phyloP scores from a whole-genome alignment of 495 filamentous ascomycete genomes.

The Lasiosphaeria ovina region DNA sequence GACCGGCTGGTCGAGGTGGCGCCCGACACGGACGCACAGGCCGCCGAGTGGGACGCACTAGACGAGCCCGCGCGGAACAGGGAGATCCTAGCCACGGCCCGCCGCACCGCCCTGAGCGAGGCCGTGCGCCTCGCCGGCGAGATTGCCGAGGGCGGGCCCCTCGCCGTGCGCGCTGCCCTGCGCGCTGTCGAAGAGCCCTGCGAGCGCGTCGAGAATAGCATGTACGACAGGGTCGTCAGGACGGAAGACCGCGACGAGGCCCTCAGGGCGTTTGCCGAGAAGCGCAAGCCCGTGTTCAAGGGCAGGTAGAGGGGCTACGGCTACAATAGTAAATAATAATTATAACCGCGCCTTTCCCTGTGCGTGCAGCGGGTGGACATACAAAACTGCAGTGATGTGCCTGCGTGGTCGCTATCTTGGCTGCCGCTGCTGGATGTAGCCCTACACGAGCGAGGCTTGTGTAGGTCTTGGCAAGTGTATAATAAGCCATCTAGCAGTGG shows the following conservation, averaged over 20 bases:
- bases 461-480: background rate
- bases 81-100: slow-evolving; percentile 43
- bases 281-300: slow-evolving; percentile 81
- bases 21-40: slow-evolving; percentile 54
- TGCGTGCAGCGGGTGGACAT: background rate
- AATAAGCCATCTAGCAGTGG: background rate
- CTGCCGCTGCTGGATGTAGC: background rate
- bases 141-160: slow-evolving; percentile 84
- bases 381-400: background rate
- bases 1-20: slow-evolving; percentile 76
- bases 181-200: slow-evolving; percentile 64
- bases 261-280: slow-evolving; percentile 81
- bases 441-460: background rate
- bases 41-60: slow-evolving; percentile 32
- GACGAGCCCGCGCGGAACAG: slow-evolving; percentile 36
- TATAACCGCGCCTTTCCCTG: background rate
- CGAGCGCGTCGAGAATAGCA: slow-evolving; percentile 70
- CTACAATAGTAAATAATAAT: background rate
- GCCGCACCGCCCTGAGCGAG: slow-evolving; percentile 64
- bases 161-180: slow-evolving; percentile 71
- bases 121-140: slow-evolving; percentile 74
- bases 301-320: slow-evolving; percentile 45
- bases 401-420: background rate
- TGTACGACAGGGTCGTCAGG: slow-evolving; percentile 74
- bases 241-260: slow-evolving; percentile 88